A percentile compares a stretch with the other conserved stretches of the same genome.
Evolutionary conservation across 78 protist species (phyloP).

Genomic region (Neovahlkampfia damariscottae): DNA sequence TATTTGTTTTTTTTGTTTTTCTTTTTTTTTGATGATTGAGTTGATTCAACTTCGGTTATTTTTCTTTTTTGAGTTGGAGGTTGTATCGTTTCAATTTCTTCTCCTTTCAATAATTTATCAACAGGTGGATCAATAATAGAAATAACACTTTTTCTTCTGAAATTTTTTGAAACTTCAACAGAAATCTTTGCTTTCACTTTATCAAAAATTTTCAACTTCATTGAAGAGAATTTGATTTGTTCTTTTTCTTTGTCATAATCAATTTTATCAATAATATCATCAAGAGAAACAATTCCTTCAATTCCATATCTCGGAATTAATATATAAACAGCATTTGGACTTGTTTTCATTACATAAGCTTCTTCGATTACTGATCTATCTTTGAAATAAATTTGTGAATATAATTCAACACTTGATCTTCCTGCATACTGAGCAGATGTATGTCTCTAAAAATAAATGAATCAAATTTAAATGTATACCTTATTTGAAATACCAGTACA

Average conservation of each 20-base stretch:
- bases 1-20: too few relatives aligned
- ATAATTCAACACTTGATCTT: conserved; percentile 57
- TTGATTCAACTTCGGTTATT: too few relatives aligned
- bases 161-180: conserved; percentile 10
- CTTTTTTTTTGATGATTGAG: too few relatives aligned
- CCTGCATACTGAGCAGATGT: conserved; percentile 63
- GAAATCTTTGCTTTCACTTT: conserved; percentile 20
- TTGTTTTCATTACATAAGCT: conserved; percentile 6
- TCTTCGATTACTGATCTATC: conserved; percentile 29
- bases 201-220: background rate
- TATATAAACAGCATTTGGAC: conserved; percentile 1
- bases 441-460: conserved; percentile 38
- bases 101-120: too few relatives aligned
- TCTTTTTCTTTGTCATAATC: background rate
- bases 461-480: too few relatives aligned
- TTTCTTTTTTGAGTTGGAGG: too few relatives aligned
- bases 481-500: background rate
- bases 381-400: conserved; percentile 63
- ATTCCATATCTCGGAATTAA: conserved; percentile 21
- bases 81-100: too few relatives aligned
- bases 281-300: background rate
- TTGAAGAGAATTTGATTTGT: background rate
- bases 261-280: background rate
- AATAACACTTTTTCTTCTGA: background rate
- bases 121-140: background rate